Conservation (phyloP, 139 green algal genomes). For the Spirogloea muscicola region DNA sequence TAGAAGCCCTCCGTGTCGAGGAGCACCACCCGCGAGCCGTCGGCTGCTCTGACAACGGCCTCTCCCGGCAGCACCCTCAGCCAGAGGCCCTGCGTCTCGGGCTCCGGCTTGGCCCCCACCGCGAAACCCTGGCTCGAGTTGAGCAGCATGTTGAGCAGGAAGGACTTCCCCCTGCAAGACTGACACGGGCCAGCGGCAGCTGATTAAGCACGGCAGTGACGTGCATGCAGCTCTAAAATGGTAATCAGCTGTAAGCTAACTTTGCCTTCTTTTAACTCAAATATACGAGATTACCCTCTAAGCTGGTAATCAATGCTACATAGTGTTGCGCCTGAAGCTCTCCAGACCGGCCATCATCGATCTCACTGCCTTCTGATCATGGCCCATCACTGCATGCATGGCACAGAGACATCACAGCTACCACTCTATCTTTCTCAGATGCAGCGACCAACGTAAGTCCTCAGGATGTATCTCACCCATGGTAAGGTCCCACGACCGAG, state of each 20-base stretch:
- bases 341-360: neutral
- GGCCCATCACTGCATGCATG: neutral
- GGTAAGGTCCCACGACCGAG: constrained; percentile 3
- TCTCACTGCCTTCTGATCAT: neutral
- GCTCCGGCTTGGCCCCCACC: constrained; percentile 6
- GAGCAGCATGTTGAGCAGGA: constrained; percentile 36
- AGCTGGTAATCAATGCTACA: no score
- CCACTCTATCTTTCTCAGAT: neutral
- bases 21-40: constrained; percentile 7
- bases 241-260: no score
- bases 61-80: neutral
- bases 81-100: constrained; percentile 28
- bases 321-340: neutral
- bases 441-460: neutral
- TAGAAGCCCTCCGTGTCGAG: constrained; percentile 34
- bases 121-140: constrained; percentile 21
- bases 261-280: no score
- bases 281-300: no score
- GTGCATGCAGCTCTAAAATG: no score
- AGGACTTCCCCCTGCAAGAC: constrained; percentile 25
- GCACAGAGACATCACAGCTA: neutral
- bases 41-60: neutral
- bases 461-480: neutral
- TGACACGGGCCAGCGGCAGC: neutral
- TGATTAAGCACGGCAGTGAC: no score